These are phyloP conservation scores for Huntiella decipiens DNA, from an alignment of 2,329 filamentous ascomycete genomes.

Conservation along the genomic window DNA sequence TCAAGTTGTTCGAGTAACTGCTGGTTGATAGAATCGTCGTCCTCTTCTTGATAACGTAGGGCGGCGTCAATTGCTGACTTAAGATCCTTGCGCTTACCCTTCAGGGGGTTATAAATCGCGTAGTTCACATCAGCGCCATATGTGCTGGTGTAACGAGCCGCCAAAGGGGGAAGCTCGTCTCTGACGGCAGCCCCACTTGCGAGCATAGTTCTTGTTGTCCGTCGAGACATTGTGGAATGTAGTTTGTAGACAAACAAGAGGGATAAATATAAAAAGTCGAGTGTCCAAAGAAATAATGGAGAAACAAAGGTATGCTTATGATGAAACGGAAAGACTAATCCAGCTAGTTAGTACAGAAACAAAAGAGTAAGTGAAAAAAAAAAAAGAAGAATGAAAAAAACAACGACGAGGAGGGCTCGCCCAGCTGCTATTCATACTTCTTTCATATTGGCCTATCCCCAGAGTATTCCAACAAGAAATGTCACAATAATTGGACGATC, in stretches of 20 bases:
- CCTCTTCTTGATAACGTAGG: constrained; percentile 11
- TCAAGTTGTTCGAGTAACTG: constrained; percentile 10
- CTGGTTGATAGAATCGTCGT: constrained; percentile 7
- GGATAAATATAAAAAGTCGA: neutral
- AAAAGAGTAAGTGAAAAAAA: constrained; percentile 6
- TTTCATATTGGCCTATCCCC: neutral
- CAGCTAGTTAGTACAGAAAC: constrained; percentile 1
- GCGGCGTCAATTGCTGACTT: constrained; percentile 12
- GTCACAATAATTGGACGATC: too few species aligned
- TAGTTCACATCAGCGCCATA: constrained; percentile 14
- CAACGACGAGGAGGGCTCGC: neutral
- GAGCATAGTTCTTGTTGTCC: constrained; percentile 3
- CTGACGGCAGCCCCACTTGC: constrained; percentile 12
- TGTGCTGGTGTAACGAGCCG: constrained; percentile 13
- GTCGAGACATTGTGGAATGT: constrained; percentile 5
- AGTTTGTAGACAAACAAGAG: neutral
- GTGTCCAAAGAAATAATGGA: neutral
- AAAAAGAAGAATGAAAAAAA: neutral
- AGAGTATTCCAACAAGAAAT: too few species aligned
- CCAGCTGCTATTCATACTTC: constrained; percentile 1
- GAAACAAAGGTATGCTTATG: neutral
- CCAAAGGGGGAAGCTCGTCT: constrained; percentile 13
- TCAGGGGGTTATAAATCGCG: constrained; percentile 13
- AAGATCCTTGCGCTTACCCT: constrained; percentile 13
- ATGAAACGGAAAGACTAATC: neutral